phyloP scores from a whole-genome alignment of 1,284 basidiomycete species.

The Leccinum glutinopallens region DNA sequence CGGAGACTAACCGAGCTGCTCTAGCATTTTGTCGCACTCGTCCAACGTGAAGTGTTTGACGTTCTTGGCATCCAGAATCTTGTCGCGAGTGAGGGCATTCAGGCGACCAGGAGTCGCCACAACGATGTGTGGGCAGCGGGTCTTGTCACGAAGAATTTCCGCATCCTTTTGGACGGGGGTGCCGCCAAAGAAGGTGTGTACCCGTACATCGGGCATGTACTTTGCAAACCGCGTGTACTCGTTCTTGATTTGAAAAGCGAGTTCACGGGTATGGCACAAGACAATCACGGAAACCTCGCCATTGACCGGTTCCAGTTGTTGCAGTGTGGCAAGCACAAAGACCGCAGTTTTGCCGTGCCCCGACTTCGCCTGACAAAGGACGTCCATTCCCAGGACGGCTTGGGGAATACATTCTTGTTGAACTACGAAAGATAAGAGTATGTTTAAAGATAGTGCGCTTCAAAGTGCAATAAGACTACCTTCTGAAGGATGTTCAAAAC shows the following conservation, averaged over 20 bases:
- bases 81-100: conserved; percentile 92
- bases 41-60: conserved; percentile 99
- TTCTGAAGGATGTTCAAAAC: conserved; percentile 99
- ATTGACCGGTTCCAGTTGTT: conserved; percentile 98
- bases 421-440: conserved; percentile 52
- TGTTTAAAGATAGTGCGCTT: neutral
- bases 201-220: conserved; percentile 99
- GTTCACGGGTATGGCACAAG: conserved; percentile 98
- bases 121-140: conserved; percentile 97
- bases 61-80: conserved; percentile 88
- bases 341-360: conserved; percentile 99
- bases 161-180: conserved; percentile 94
- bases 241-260: conserved; percentile 99
- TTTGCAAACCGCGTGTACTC: conserved; percentile 99
- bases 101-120: conserved; percentile 97
- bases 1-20: conserved; percentile 97
- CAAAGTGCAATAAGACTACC: conserved; percentile 53
- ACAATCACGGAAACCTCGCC: conserved; percentile 98
- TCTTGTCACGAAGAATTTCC: conserved; percentile 94
- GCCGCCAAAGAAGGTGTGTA: conserved; percentile 97
- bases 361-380: conserved; percentile 99
- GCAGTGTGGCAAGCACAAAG: conserved; percentile 96
- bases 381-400: conserved; percentile 99
- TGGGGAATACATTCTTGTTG: conserved; percentile 99
- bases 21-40: conserved; percentile 99